These are phyloP conservation scores for Aspergillus bombycis DNA, from an alignment of 2,329 filamentous ascomycete species.

Conservation along the genomic window DNA sequence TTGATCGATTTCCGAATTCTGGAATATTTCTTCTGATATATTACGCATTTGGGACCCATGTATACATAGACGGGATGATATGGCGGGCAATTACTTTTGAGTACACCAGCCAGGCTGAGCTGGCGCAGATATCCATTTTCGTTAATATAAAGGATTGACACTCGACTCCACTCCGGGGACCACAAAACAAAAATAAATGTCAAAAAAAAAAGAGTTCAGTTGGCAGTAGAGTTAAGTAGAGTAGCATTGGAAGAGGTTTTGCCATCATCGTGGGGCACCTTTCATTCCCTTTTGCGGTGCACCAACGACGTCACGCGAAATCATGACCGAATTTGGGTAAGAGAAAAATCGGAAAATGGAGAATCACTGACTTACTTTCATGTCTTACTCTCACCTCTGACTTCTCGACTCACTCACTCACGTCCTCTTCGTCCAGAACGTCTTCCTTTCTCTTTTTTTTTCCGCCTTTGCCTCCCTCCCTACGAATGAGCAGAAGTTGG, in stretches of 20 bases:
- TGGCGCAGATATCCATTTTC: conserved; percentile 4
- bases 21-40: conserved; percentile 3
- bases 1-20: neutral
- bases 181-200: neutral
- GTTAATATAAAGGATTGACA: conserved; percentile 4
- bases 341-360: neutral
- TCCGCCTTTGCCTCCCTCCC: neutral
- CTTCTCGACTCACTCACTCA: neutral
- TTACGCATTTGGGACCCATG: conserved; percentile 1
- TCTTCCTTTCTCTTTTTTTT: conserved; percentile 3
- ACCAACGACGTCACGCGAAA: conserved; percentile 15
- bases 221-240: neutral
- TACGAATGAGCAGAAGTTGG: neutral
- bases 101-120: neutral
- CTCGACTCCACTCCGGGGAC: neutral
- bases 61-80: conserved; percentile 11
- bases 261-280: conserved; percentile 6
- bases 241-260: neutral
- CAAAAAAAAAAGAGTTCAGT: no score
- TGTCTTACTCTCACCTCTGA: neutral
- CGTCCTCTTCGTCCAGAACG: neutral
- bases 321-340: conserved; percentile 2
- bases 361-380: neutral
- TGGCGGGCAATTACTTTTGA: neutral
- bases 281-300: neutral